Evolutionary conservation across 2,329 filamentous ascomycete genomes (phyloP).

Genomic region (Ceratocystis smalleyi): DNA sequence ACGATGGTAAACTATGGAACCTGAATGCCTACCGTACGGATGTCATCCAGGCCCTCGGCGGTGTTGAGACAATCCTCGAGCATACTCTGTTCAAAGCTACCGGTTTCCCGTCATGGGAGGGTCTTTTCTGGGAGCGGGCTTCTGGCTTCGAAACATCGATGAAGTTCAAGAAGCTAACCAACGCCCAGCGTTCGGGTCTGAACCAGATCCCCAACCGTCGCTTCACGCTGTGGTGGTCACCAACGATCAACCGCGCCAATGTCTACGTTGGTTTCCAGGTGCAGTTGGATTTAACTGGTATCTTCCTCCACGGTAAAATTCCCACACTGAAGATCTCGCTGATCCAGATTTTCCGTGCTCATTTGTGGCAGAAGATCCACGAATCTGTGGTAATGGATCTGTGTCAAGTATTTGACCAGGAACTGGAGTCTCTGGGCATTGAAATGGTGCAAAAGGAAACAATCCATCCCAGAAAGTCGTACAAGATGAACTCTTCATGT

Average conservation of each 20-base stretch:
- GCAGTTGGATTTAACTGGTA: slow-evolving; percentile 90
- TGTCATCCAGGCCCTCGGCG: slow-evolving; percentile 87
- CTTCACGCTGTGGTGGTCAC: slow-evolving; percentile 96
- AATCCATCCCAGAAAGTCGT: slow-evolving; percentile 95
- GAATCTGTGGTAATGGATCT: slow-evolving; percentile 98
- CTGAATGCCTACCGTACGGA: slow-evolving; percentile 90
- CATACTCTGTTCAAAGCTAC: slow-evolving; percentile 95
- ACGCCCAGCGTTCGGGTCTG: slow-evolving; percentile 87
- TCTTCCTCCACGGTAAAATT: slow-evolving; percentile 98
- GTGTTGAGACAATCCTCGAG: slow-evolving; percentile 95
- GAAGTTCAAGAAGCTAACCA: slow-evolving; percentile 99
- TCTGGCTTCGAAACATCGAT: slow-evolving; percentile 48
- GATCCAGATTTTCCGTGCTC: slow-evolving; percentile 97
- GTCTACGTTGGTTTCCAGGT: slow-evolving; percentile 99
- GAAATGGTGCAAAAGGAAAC: slow-evolving; percentile 98
- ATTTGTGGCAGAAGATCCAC: slow-evolving; percentile 99
- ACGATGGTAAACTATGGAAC: slow-evolving; percentile 96
- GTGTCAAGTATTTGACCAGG: slow-evolving; percentile 95
- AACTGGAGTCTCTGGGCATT: slow-evolving; percentile 86
- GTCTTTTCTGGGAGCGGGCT: slow-evolving; percentile 74
- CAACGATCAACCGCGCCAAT: slow-evolving; percentile 85
- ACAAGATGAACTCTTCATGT: slow-evolving; percentile 99
- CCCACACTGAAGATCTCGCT: slow-evolving; percentile 94
- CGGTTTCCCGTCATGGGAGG: slow-evolving; percentile 93
- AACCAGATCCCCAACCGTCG: slow-evolving; percentile 98